phyloP scores from a whole-genome alignment of 2,329 filamentous ascomycete genomes.

The Monilinia laxa region DNA sequence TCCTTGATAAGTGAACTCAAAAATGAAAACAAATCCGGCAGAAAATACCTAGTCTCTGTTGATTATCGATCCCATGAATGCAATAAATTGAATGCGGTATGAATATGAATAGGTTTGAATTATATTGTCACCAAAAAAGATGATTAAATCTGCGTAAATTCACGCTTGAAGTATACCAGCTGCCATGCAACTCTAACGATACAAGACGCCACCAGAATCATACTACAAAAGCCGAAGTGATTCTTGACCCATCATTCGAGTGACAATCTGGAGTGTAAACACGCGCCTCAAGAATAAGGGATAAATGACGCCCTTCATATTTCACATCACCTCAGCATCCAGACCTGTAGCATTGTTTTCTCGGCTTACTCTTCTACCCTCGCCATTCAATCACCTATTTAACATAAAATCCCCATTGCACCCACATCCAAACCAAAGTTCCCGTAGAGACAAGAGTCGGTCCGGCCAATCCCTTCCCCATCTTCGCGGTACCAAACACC shows the following conservation, averaged over 20 bases:
- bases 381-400: neutral
- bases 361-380: neutral
- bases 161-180: neutral
- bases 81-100: neutral
- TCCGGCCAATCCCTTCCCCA: conserved; percentile 56
- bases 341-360: neutral
- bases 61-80: neutral
- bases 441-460: conserved; percentile 53
- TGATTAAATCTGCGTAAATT: no score
- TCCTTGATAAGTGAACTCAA: no score
- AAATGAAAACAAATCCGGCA: neutral
- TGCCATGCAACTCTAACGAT: neutral
- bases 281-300: neutral
- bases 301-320: neutral
- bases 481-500: conserved; percentile 71
- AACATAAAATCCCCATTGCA: conserved; percentile 71
- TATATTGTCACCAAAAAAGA: no score
- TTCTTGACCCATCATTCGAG: neutral
- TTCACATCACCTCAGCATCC: neutral
- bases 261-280: neutral
- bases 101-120: neutral
- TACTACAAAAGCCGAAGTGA: neutral
- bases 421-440: conserved; percentile 59
- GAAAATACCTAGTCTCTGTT: neutral
- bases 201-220: no score